Base-by-base conservation (phyloP, 2,329 filamentous ascomycete genomes). In the Arthrobotrys pseudoclavata region DNA sequence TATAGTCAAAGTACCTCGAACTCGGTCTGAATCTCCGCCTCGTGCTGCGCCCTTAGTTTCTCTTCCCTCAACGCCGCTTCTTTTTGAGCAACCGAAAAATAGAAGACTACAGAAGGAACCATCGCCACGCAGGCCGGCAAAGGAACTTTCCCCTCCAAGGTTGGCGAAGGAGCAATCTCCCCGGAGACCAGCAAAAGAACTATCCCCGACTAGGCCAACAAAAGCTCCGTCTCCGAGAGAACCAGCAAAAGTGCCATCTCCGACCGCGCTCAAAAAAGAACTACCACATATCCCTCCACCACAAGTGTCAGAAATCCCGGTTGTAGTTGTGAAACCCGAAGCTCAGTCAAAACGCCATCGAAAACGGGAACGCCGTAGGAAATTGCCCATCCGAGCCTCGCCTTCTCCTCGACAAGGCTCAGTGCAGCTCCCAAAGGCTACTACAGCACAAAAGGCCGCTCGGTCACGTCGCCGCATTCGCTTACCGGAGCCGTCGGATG, bases 1-100 rank as follows among this genome's bases (percentile, higher is more conserved):
- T 9, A 22, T 10, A 20, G 10, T 0, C 1, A 55, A 61, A 31
- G 34, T 37, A 26, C 9, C 15, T 10, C 57, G 26, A 63, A 24
- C 45, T 20, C 37, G 48, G 31, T 70, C 67, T 9, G 18, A 60
- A 26, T 60, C 55, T 26, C 31, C 20, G 20, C 55, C 34, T 13
- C 55, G 55, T 42, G 12, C 20, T n/a, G 4, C 55, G n/a, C 10
- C 22, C 20, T 9, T 42, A 9, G 34, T 26, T 42, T 42, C 22
- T 26, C 55, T 60, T n/a, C 55, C 55, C 2, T 20, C 55, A n/a
- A 40, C 45, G 15, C 47, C 62, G 0, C 18, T 42, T 26, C 31
- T 40, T n/a, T 13, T 20, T 7, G 26, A 67, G 20, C 5, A 42
- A 29, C 34, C 26, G 29, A 60, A 60, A 20, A n/a, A 20, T 5